Percentiles rank a stretch among this genome's conserved stretches.
These are phyloP conservation scores for Cryphonectria nitschkei DNA, from an alignment of 2,329 filamentous ascomycete genomes.

Conservation along the genomic window DNA sequence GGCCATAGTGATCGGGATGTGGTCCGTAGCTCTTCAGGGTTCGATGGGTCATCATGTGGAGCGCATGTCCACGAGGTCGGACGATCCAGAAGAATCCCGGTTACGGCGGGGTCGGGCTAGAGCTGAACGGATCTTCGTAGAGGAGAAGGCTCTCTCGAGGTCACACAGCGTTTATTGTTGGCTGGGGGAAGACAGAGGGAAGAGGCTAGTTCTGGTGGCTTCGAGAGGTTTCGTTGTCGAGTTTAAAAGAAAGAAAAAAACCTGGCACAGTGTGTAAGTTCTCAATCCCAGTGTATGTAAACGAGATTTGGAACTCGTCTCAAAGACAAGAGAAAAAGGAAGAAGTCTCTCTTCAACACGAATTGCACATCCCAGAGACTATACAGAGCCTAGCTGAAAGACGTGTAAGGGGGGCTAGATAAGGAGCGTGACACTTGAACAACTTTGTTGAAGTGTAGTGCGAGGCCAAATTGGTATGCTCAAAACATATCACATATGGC, in stretches of 20 bases:
- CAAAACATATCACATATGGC: neutral
- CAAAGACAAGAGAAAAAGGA: neutral
- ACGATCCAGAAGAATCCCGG: neutral
- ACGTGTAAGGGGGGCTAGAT: neutral
- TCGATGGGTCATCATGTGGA: conserved; percentile 28
- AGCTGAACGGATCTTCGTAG: neutral
- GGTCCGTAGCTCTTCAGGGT: neutral
- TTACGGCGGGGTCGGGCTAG: neutral
- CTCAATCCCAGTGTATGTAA: neutral
- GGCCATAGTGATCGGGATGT: conserved; percentile 36
- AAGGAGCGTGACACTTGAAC: too few relatives aligned
- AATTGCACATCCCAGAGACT: neutral
- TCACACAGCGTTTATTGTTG: too few relatives aligned
- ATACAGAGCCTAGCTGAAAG: neutral
- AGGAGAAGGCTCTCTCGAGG: neutral
- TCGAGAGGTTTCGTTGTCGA: neutral
- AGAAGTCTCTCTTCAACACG: neutral
- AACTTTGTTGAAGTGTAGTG: neutral
- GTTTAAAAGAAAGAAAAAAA: neutral
- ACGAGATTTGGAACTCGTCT: neutral
- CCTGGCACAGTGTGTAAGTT: neutral
- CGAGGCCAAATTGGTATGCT: neutral
- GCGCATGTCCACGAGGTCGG: conserved; percentile 11
- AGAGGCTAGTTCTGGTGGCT: neutral
- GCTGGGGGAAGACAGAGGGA: neutral